Base-by-base conservation (phyloP, 225 moss, liverwort and hornwort species). In the Lunularia cruciata region DNA sequence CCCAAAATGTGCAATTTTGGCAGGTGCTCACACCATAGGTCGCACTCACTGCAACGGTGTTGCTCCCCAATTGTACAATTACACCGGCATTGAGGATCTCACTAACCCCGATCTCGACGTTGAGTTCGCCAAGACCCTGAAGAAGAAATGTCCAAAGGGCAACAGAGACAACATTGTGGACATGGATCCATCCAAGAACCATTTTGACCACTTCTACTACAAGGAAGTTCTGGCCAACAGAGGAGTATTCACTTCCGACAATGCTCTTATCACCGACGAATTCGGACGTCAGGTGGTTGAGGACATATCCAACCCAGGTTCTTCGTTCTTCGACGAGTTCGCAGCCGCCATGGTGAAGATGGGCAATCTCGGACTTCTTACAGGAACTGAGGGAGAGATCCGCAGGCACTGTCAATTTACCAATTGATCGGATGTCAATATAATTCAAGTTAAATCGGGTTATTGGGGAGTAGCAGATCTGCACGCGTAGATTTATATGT, bases 11-110 rank as follows among this genome's bases (percentile, higher is more conserved):
- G n/a, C n/a, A n/a, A n/a, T n/a, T n/a, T n/a, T n/a, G n/a, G n/a
- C 18, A 86, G 86, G 71, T 27, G 82, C 84, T 5, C 89, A 92
- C 72, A 87, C 87, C 0, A 83, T 89, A 3, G 89, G 92, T 0
- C 69, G 71, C 26, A 48, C 81, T 28, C 85, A 80, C 45, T 89
- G 89, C 52, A 54, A 69, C 12, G 51, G 57, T 3, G 77, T 89
- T 25, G 60, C 61, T 3, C 34, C 78, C 19, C 85, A 87, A 20
- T 45, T 89, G 8, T 83, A 87, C 70, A 64, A 72, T 26, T 88
- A 59, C 73, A 72, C 70, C 0, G 70, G 71, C 32, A 71, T 43
- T 30, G 60, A 52, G 5, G 53, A 72, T 12, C 54, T 57, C 34
- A 74, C 75, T 0, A 81, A 89, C 52, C 79, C 84, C 14, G 43